Evolutionary conservation across 2,329 filamentous ascomycete genomes (phyloP), one percentile per base, ranked within the genome.

Genomic region (Aspergillus ibericus): DNA sequence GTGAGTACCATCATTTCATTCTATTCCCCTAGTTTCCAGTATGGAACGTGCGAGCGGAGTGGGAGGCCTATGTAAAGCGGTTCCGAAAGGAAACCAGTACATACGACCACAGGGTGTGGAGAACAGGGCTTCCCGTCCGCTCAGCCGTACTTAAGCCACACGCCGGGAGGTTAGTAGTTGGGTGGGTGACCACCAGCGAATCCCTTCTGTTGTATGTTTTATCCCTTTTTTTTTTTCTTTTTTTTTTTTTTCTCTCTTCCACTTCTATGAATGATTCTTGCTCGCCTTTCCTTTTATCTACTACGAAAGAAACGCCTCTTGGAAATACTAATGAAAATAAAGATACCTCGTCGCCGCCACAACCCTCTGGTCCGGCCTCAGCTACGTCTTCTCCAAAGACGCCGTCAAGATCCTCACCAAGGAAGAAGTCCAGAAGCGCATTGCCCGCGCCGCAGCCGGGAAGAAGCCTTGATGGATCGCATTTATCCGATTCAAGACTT

Each of bases 281-380:
- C 22, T 25, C 22, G n/a, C 5, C 22, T 25, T 42, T 47, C 16
- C 40, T 29, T 53, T 48, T n/a, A 29, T 35, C 29, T 40, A 40
- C 42, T 34, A n/a, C 38, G 12, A 16, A 35, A 15, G 16, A 35
- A 32, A 12, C 18, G 6, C 7, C 6, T 48, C n/a, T 22, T 61
- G 61, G 22, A 8, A 46, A 44, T 5, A 18, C 56, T n/a, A 56
- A 57, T 53, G 10, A 63, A 76, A 58, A 65, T 63, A 73, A 48
- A 93, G 91, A 70, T 93, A 91, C 67, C 76, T 96, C 13, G 93
- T 99, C 2, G 93, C 92, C 0, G 85, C 83, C 0, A 99, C 95
- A 4, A 99, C 95, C 0, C 77, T 96, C 5, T 98, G 93, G 91
- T 97, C 92, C 62, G 95, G 95, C 7, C 82, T 93, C 13, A 96